Conservation (phyloP, 2,329 filamentous ascomycete species). For the Scortechinia acanthostroma region DNA sequence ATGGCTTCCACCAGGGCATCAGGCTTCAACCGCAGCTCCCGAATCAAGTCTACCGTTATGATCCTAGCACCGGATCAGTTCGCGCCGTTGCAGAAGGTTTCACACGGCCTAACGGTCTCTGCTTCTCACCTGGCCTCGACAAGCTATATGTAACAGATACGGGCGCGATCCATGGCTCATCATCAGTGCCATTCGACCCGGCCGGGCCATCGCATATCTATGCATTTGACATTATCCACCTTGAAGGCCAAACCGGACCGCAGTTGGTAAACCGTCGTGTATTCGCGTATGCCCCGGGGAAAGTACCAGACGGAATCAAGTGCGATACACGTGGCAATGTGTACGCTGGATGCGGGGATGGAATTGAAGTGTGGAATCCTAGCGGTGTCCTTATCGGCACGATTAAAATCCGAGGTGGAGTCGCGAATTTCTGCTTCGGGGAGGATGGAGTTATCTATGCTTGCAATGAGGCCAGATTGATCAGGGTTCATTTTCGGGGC, state of each 20-base stretch:
- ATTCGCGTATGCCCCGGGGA: slow-evolving; percentile 38
- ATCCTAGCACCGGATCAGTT: slow-evolving; percentile 26
- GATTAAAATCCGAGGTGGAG: slow-evolving; percentile 27
- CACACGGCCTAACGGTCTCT: slow-evolving; percentile 29
- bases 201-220: slow-evolving; percentile 26
- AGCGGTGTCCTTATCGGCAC: slow-evolving; percentile 33
- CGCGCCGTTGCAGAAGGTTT: slow-evolving; percentile 38
- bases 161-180: slow-evolving; percentile 16
- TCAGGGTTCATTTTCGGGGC: slow-evolving; percentile 24
- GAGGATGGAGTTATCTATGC: slow-evolving; percentile 32
- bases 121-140: slow-evolving; percentile 23
- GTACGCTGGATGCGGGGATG: slow-evolving; percentile 37
- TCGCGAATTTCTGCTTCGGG: slow-evolving; percentile 35
- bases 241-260: too few species aligned
- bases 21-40: slow-evolving; percentile 32
- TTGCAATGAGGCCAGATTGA: slow-evolving; percentile 35
- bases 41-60: slow-evolving; percentile 37
- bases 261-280: slow-evolving; percentile 38
- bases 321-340: slow-evolving; percentile 45
- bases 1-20: slow-evolving; percentile 34
- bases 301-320: slow-evolving; percentile 37
- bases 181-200: too few species aligned
- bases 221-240: slow-evolving; percentile 35
- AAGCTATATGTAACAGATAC: slow-evolving; percentile 34
- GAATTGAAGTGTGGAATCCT: slow-evolving; percentile 38